Conservation (phyloP, 148 eudicot genomes). For the Polygonum maritimum region DNA sequence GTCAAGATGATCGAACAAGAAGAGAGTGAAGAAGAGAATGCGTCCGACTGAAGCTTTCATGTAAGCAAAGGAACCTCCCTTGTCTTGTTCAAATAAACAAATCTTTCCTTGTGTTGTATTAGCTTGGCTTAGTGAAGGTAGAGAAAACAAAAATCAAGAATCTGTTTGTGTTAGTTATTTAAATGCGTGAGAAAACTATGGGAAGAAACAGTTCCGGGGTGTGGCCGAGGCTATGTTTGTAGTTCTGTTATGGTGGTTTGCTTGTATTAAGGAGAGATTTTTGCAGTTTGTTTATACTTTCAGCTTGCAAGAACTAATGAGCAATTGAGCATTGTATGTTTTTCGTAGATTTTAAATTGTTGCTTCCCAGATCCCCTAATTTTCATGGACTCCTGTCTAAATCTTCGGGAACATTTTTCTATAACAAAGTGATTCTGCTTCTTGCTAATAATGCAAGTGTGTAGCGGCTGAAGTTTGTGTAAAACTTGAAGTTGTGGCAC, state of each 20-base stretch:
- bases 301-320: neutral
- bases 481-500: too few species aligned
- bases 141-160: neutral
- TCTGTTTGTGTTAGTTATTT: neutral
- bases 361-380: neutral
- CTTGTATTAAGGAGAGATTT: neutral
- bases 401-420: neutral
- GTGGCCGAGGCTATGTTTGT: neutral
- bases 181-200: neutral
- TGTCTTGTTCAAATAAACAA: neutral
- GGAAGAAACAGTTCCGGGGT: neutral
- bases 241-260: neutral
- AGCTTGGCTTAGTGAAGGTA: neutral
- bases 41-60: neutral
- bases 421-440: neutral
- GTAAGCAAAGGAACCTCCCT: neutral
- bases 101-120: neutral
- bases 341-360: neutral
- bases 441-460: too few species aligned
- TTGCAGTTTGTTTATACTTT: neutral
- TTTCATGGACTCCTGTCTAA: neutral
- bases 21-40: constrained; percentile 7
- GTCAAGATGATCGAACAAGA: constrained; percentile 59
- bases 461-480: too few species aligned
- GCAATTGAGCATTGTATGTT: neutral